Evolutionary conservation across 2,329 filamentous ascomycete genomes (phyloP).

Genomic region (Fusarium sambucinum): DNA sequence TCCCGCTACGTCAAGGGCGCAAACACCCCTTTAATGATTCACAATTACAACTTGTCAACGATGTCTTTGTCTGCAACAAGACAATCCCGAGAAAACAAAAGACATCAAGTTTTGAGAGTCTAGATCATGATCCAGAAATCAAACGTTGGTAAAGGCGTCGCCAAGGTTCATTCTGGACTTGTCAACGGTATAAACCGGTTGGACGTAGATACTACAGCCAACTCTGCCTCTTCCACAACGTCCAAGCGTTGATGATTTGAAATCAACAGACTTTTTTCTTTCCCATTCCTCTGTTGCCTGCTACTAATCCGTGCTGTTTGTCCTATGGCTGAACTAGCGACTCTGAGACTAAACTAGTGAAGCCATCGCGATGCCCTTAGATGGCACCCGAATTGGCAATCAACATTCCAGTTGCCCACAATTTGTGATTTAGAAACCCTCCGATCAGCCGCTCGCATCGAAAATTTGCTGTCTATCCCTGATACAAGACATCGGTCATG

Average conservation of each 20-base stretch:
- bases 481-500: constrained; percentile 19
- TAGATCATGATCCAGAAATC: constrained; percentile 19
- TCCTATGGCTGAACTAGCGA: background rate
- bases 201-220: background rate
- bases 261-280: constrained; percentile 18
- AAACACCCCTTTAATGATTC: constrained; percentile 16
- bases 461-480: constrained; percentile 18
- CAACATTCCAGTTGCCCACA: constrained; percentile 31
- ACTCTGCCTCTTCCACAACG: constrained; percentile 4
- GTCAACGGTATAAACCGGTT: constrained; percentile 16
- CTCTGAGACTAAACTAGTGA: constrained; percentile 18
- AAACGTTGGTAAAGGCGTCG: constrained; percentile 25
- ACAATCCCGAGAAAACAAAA: background rate
- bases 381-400: constrained; percentile 18
- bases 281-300: background rate
- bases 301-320: constrained; percentile 6
- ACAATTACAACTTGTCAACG: background rate
- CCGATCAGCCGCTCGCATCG: constrained; percentile 16
- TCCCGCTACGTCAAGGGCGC: constrained; percentile 15
- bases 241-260: constrained; percentile 25
- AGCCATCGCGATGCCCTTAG: constrained; percentile 24
- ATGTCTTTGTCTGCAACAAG: background rate
- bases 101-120: background rate
- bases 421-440: constrained; percentile 3
- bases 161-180: constrained; percentile 21